phyloP scores from a whole-genome alignment of 345 rosid species.

The Reutealis trisperma region DNA sequence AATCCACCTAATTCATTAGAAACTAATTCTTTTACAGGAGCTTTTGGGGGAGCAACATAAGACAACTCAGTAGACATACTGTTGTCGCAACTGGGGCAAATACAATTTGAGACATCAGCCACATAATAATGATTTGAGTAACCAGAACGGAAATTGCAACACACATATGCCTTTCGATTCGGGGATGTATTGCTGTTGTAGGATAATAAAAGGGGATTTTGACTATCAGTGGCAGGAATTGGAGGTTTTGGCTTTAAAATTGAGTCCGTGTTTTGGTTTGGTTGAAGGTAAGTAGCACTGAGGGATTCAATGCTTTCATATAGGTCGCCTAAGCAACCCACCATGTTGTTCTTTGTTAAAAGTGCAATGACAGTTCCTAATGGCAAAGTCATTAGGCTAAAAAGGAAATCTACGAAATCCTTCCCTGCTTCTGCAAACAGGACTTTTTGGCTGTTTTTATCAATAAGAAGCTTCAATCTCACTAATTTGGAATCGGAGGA shows the following conservation, averaged over 20 bases:
- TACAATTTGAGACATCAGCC: too few relatives aligned
- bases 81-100: too few relatives aligned
- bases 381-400: not conserved
- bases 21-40: too few relatives aligned
- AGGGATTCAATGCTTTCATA: not conserved
- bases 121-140: too few relatives aligned
- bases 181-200: too few relatives aligned
- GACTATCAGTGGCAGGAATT: not conserved
- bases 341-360: not conserved
- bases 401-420: slow-evolving; percentile 9
- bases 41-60: too few relatives aligned
- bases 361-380: not conserved
- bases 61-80: too few relatives aligned
- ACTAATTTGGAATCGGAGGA: not conserved
- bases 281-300: not conserved
- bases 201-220: not conserved
- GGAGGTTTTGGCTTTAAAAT: not conserved
- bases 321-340: slow-evolving; percentile 1
- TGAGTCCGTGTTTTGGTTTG: not conserved
- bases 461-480: not conserved
- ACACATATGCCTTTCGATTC: too few relatives aligned
- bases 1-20: not conserved
- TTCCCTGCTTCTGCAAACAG: slow-evolving; percentile 3
- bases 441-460: not conserved
- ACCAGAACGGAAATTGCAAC: too few relatives aligned